Evolutionary conservation across 2,329 filamentous ascomycete species (phyloP).

Genomic region (Penicillium sp.): DNA sequence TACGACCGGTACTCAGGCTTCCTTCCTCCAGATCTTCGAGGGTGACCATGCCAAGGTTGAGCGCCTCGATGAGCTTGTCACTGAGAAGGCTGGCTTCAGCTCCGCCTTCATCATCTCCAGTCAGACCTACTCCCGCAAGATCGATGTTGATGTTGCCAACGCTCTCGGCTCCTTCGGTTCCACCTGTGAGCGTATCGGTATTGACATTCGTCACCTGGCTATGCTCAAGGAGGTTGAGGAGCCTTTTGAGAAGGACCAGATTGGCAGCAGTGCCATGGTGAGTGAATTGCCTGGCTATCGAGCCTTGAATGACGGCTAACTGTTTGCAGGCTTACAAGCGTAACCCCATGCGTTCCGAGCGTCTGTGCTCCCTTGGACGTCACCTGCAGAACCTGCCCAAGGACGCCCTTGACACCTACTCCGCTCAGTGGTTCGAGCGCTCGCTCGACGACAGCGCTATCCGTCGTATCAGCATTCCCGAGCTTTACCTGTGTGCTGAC

Average conservation of each 20-base stretch:
- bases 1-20: slow-evolving; percentile 77
- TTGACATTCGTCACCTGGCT: slow-evolving; percentile 73
- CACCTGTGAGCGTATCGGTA: slow-evolving; percentile 73
- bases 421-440: slow-evolving; percentile 74
- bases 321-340: slow-evolving; percentile 66
- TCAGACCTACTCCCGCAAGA: slow-evolving; percentile 77
- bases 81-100: slow-evolving; percentile 65
- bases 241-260: slow-evolving; percentile 78
- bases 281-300: slow-evolving; percentile 2
- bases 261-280: slow-evolving; percentile 65
- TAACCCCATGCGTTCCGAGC: slow-evolving; percentile 58
- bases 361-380: slow-evolving; percentile 60
- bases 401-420: slow-evolving; percentile 66
- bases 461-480: slow-evolving; percentile 59
- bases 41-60: slow-evolving; percentile 62
- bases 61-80: slow-evolving; percentile 63
- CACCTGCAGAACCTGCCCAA: slow-evolving; percentile 56
- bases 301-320: slow-evolving; percentile 12
- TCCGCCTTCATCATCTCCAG: slow-evolving; percentile 65
- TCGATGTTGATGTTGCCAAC: slow-evolving; percentile 78
- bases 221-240: slow-evolving; percentile 82
- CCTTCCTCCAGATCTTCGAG: slow-evolving; percentile 70
- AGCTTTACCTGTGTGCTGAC: slow-evolving; percentile 68
- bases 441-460: slow-evolving; percentile 77
- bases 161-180: slow-evolving; percentile 77